These are phyloP conservation scores for Xylaria longipes DNA, from an alignment of 495 filamentous ascomycete species.

Conservation along the genomic window DNA sequence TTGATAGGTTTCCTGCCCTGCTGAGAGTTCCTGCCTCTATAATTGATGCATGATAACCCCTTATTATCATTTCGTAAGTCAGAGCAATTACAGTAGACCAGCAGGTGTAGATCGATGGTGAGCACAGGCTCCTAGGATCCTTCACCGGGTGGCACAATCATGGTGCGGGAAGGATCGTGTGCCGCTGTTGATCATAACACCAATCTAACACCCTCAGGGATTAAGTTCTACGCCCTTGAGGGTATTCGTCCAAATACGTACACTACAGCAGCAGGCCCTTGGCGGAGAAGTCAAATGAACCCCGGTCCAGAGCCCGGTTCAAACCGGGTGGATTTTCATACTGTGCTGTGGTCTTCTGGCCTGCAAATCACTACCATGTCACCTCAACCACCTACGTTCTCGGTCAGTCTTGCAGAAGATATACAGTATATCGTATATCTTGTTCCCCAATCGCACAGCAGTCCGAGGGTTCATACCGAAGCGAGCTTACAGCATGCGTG, in stretches of 20 bases:
- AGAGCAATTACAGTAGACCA: neutral
- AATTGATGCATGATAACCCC: neutral
- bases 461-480: neutral
- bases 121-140: neutral
- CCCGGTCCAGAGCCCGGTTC: neutral
- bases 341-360: neutral
- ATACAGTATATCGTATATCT: no score
- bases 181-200: neutral
- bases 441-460: neutral
- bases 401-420: neutral
- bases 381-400: neutral
- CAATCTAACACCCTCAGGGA: slow-evolving; percentile 2
- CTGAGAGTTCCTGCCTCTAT: slow-evolving; percentile 4
- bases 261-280: neutral
- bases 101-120: neutral
- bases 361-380: neutral
- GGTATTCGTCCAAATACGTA: neutral
- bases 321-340: neutral
- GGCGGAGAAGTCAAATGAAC: neutral
- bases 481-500: neutral
- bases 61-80: neutral
- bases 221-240: neutral
- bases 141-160: neutral
- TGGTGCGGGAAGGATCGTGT: neutral
- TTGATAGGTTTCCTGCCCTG: neutral